Evolutionary conservation across 1,284 basidiomycete genomes (phyloP), one percentile per base, ranked within the genome.

Genomic region (Coniferiporia weirii): DNA sequence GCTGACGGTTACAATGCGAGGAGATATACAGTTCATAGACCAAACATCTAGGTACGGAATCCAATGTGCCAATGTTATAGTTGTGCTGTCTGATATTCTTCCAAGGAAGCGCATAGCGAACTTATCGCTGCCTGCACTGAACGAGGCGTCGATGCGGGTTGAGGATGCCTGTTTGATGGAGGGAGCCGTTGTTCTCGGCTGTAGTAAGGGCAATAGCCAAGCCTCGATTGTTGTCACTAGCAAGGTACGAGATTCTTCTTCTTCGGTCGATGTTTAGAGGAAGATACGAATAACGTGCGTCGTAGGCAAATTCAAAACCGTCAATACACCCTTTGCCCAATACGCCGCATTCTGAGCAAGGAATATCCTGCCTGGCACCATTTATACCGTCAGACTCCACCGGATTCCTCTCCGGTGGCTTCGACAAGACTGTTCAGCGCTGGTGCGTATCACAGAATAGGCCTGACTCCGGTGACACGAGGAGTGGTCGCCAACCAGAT

Each of bases 11-110:
- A 76, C 77, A 32, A 79, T 82, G 79, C 71, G 78, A 47, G 76
- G 75, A 22, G 79, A 82, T 61, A 68, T 74, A 15, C 76, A 82
- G 59, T 81, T 80, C 64, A 76, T 81, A 60, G 64, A 76, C 62
- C 70, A 72, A 59, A 66, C 63, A 54, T 62, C 67, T 56, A 69
- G 70, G 70, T 59, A 59, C 10, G 19, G n/a, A 22, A n/a, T 7
- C 34, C 13, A 70, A 64, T 55, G 55, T 51, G 54, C 53, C 40
- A 56, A 49, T 54, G 57, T 44, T 63, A 47, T 55, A 60, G 54
- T 59, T 59, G 60, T 52, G 61, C 40, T 61, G 56, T 64, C 66
- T 56, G 48, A 20, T 50, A 27, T 27, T 27, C 5, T 27, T 27
- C 27, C 27, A 52, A 76, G 76, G 54, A 66, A 61, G 45, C 71